A percentile compares a stretch with the other conserved stretches of the same genome.
phyloP scores from a whole-genome alignment of 441 rosid species.

The Euphorbia schlechtendalii region DNA sequence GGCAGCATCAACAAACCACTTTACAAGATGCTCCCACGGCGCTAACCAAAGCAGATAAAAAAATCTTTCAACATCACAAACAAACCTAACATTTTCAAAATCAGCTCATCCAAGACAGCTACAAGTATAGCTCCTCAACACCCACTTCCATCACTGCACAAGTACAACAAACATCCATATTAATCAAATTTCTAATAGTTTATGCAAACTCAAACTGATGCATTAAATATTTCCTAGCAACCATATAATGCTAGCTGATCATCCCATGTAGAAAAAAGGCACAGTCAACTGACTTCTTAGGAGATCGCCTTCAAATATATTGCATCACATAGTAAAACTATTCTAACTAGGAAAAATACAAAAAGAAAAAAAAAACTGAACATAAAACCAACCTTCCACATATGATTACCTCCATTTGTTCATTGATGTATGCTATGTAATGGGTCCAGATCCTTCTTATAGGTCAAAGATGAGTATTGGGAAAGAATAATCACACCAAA shows the following conservation, averaged over 20 bases:
- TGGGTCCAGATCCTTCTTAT: constrained; percentile 27
- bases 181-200: background rate
- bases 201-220: background rate
- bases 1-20: constrained; percentile 37
- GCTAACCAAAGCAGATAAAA: constrained; percentile 32
- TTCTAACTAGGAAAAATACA: background rate
- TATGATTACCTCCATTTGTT: constrained; percentile 41
- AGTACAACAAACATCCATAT: constrained; percentile 6
- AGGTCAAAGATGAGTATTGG: constrained; percentile 31
- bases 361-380: background rate
- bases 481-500: constrained; percentile 21
- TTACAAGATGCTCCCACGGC: constrained; percentile 50
- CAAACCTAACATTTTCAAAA: constrained; percentile 30
- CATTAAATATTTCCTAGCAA: background rate
- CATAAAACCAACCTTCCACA: constrained; percentile 2
- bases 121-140: constrained; percentile 33
- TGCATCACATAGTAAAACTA: background rate
- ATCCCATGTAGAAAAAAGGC: background rate
- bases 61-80: constrained; percentile 29
- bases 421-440: constrained; percentile 24
- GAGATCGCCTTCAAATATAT: background rate
- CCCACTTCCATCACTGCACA: constrained; percentile 36
- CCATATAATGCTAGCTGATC: background rate
- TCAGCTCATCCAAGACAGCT: constrained; percentile 29
- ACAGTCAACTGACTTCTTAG: background rate